A percentile compares a stretch with the other conserved stretches of the same genome.
phyloP scores from a whole-genome alignment of 2,329 filamentous ascomycete species.

The Teratosphaeria destructans region DNA sequence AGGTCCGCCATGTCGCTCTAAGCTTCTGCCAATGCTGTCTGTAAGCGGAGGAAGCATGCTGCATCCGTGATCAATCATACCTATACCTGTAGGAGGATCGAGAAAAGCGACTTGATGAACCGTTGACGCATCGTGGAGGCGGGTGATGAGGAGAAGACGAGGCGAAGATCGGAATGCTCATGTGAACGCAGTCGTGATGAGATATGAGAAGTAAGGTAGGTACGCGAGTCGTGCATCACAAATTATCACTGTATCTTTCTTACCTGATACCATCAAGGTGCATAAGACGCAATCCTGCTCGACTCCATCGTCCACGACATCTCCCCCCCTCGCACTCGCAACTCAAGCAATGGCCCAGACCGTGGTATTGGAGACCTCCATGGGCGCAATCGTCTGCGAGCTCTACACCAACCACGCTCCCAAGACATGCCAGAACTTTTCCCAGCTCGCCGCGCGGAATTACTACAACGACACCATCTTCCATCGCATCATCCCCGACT shows the following conservation, averaged over 20 bases:
- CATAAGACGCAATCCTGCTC: not conserved
- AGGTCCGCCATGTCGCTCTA: not conserved
- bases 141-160: not conserved
- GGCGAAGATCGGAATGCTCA: not conserved
- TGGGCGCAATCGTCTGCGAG: slow-evolving; percentile 78
- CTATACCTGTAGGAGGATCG: not conserved
- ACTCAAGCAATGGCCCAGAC: slow-evolving; percentile 56
- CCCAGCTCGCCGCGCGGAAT: slow-evolving; percentile 63
- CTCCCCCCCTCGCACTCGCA: not conserved
- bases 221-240: not conserved
- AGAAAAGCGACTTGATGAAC: not conserved
- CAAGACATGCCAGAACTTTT: slow-evolving; percentile 54
- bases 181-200: not conserved
- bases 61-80: not conserved
- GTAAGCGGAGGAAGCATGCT: not conserved
- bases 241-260: not conserved
- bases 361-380: slow-evolving; percentile 72
- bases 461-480: slow-evolving; percentile 84
- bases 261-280: not conserved
- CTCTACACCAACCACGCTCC: slow-evolving; percentile 86
- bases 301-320: not conserved
- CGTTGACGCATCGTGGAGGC: not conserved
- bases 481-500: slow-evolving; percentile 88
- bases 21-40: not conserved
- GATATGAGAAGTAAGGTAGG: not conserved